Conservation (phyloP, 164 flowering plant species). For the Hamamelis virginiana region DNA sequence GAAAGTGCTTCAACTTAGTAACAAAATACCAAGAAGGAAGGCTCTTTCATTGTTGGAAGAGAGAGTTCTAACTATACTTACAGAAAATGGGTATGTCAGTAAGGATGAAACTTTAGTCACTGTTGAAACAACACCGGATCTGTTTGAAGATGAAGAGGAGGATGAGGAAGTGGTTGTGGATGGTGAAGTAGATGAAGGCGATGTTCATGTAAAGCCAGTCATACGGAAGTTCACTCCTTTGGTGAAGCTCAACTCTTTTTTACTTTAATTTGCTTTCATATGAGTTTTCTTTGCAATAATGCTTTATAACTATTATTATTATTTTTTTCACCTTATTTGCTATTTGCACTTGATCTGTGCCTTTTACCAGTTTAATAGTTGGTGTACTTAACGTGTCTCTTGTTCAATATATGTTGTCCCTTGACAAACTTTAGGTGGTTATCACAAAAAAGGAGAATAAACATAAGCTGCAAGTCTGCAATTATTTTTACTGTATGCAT, state of each 20-base stretch:
- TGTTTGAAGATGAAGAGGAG: constrained; percentile 86
- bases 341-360: too few relatives aligned
- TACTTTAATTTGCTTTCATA: not conserved
- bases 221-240: constrained; percentile 51
- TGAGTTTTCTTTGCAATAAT: not conserved
- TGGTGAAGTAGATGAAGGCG: constrained; percentile 99
- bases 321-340: too few relatives aligned
- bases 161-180: constrained; percentile 90
- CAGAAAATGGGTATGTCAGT: constrained; percentile 77
- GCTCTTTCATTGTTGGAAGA: constrained; percentile 81
- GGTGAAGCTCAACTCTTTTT: constrained; percentile 35
- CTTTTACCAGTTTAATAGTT: too few relatives aligned
- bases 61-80: constrained; percentile 64
- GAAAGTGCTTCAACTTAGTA: constrained; percentile 61
- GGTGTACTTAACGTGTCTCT: too few relatives aligned
- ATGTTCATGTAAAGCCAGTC: constrained; percentile 83
- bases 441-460: too few relatives aligned
- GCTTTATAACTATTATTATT: too few relatives aligned
- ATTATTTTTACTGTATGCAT: too few relatives aligned
- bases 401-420: too few relatives aligned
- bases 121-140: constrained; percentile 51
- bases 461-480: too few relatives aligned
- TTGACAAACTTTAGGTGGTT: too few relatives aligned
- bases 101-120: constrained; percentile 39
- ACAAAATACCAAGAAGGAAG: constrained; percentile 85